These are phyloP conservation scores for Salix koriyanagi DNA, from an alignment of 345 rosid genomes.

Conservation along the genomic window DNA sequence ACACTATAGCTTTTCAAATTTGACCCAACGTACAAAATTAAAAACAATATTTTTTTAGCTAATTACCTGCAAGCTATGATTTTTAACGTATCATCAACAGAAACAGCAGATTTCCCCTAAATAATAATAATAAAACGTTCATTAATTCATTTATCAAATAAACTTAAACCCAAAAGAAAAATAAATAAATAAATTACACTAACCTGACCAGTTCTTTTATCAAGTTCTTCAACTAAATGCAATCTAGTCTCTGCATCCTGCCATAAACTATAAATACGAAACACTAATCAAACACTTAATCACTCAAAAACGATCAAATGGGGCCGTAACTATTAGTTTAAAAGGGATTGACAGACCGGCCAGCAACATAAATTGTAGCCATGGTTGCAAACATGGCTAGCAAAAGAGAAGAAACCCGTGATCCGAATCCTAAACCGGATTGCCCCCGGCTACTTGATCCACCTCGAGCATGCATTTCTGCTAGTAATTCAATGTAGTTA, in stretches of 20 bases:
- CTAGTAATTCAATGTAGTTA: not conserved
- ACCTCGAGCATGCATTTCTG: slow-evolving; percentile 30
- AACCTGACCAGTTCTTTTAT: slow-evolving; percentile 71
- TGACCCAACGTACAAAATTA: not conserved
- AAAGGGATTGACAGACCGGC: slow-evolving; percentile 46
- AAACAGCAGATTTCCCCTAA: slow-evolving; percentile 79
- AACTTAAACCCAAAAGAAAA: not conserved
- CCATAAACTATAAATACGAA: slow-evolving; percentile 54
- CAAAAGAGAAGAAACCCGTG: slow-evolving; percentile 19
- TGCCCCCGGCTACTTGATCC: slow-evolving; percentile 30
- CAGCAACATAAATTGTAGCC: slow-evolving; percentile 31
- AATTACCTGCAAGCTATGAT: slow-evolving; percentile 80
- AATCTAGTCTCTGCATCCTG: slow-evolving; percentile 83
- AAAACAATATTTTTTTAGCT: not conserved
- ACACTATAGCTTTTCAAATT: not conserved
- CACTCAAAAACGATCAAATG: not conserved
- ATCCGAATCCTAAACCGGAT: slow-evolving; percentile 13
- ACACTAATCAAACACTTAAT: not conserved
- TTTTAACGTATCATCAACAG: slow-evolving; percentile 88
- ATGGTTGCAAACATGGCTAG: slow-evolving; percentile 31
- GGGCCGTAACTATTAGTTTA: not conserved
- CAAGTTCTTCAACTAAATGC: slow-evolving; percentile 67
- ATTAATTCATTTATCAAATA: not conserved
- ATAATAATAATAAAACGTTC: not conserved
- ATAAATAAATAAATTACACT: not conserved